phyloP scores from a whole-genome alignment of 352 stramenopile species.

The Salisapilia sapeloensis region DNA sequence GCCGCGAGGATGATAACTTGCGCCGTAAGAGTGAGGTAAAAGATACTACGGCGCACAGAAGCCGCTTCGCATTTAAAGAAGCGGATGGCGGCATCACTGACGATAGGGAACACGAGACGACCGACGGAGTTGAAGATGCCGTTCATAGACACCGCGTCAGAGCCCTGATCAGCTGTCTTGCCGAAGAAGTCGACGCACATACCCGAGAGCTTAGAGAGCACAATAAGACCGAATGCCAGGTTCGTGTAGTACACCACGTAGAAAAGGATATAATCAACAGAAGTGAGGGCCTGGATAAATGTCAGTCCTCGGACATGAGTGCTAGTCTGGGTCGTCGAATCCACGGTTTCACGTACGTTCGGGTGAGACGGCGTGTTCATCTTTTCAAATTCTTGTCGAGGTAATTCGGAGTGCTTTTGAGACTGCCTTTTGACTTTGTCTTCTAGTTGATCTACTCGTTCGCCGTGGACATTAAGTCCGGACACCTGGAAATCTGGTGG shows the following conservation, averaged over 20 bases:
- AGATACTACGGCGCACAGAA: conserved; percentile 33
- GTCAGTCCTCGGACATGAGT: conserved; percentile 16
- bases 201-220: conserved; percentile 35
- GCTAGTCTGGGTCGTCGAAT: conserved; percentile 12
- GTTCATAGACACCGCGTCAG: conserved; percentile 28
- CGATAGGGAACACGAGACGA: conserved; percentile 17
- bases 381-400: conserved; percentile 17
- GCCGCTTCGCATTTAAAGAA: conserved; percentile 24
- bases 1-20: conserved; percentile 45
- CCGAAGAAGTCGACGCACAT: conserved; percentile 33
- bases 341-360: conserved; percentile 12
- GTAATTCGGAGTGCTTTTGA: conserved; percentile 28
- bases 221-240: conserved; percentile 43
- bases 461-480: conserved; percentile 43
- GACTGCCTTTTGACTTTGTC: conserved; percentile 9
- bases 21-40: conserved; percentile 30
- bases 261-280: conserved; percentile 36
- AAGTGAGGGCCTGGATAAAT: conserved; percentile 28
- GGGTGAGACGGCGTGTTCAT: conserved; percentile 13
- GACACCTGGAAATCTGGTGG: conserved; percentile 19
- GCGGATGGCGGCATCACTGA: conserved; percentile 19
- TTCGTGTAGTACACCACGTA: conserved; percentile 55
- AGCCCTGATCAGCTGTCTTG: conserved; percentile 11
- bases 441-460: conserved; percentile 15
- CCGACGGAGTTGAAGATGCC: conserved; percentile 33